phyloP scores from a whole-genome alignment of 208 protist genomes.

The Crithidia acanthocephali region DNA sequence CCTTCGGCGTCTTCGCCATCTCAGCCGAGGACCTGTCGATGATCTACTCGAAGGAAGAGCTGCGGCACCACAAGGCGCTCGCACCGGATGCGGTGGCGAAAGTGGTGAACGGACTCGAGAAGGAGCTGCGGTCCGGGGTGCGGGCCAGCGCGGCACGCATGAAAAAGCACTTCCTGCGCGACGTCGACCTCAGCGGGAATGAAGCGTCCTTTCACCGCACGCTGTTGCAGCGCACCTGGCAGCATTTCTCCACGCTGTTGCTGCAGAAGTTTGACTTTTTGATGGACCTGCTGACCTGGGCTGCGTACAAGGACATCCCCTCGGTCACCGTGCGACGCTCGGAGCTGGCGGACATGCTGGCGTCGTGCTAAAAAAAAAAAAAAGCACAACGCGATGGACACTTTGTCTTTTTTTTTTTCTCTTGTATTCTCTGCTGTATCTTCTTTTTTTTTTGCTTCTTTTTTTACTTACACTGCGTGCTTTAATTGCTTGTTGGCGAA shows the following conservation, averaged over 20 bases:
- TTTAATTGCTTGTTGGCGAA: no score
- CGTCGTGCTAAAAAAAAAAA: constrained; percentile 36
- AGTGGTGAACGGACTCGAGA: constrained; percentile 60
- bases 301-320: constrained; percentile 57
- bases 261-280: constrained; percentile 82
- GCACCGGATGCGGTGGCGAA: constrained; percentile 66
- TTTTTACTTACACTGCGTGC: no score
- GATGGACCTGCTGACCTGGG: constrained; percentile 51
- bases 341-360: constrained; percentile 53
- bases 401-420: background rate
- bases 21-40: constrained; percentile 80
- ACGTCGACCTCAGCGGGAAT: constrained; percentile 54
- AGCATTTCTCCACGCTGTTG: constrained; percentile 71
- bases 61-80: constrained; percentile 80
- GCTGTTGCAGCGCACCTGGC: constrained; percentile 85
- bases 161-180: constrained; percentile 84
- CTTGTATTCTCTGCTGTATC: background rate
- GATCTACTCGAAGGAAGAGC: constrained; percentile 82
- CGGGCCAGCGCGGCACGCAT: constrained; percentile 63
- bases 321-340: constrained; percentile 36
- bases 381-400: background rate
- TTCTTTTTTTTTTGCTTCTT: background rate
- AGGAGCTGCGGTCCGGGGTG: constrained; percentile 78
- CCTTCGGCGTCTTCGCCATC: constrained; percentile 77
- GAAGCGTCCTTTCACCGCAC: constrained; percentile 83